Conservation (phyloP, 805 yeast genomes). For the Wickerhamomyces strasburgensis region DNA sequence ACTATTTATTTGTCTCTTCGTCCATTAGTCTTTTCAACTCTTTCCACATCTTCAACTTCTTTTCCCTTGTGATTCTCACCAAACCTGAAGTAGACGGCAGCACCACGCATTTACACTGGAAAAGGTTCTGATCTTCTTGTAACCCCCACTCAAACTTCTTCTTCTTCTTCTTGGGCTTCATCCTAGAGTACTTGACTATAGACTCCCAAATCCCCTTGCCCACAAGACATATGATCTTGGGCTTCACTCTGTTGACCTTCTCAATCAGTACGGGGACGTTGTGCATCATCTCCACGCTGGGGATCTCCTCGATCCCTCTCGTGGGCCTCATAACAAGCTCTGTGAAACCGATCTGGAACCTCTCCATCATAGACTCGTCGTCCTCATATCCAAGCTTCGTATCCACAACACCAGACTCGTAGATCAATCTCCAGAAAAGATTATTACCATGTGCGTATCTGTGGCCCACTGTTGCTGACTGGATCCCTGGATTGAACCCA, state of each 20-base stretch:
- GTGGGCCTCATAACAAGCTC: slow-evolving; percentile 68
- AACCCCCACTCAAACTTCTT: slow-evolving; percentile 51
- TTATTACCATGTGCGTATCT: slow-evolving; percentile 71
- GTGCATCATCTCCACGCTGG: slow-evolving; percentile 43
- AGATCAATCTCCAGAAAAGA: slow-evolving; percentile 61
- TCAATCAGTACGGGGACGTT: slow-evolving; percentile 49
- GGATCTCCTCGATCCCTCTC: slow-evolving; percentile 48
- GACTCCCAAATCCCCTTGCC: slow-evolving; percentile 77
- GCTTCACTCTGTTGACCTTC: slow-evolving; percentile 35
- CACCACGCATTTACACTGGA: slow-evolving; percentile 40
- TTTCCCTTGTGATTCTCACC: slow-evolving; percentile 45
- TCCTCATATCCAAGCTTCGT: slow-evolving; percentile 25
- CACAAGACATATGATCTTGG: slow-evolving; percentile 48
- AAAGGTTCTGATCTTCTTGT: slow-evolving; percentile 18
- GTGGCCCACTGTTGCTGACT: slow-evolving; percentile 57
- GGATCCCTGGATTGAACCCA: slow-evolving; percentile 70
- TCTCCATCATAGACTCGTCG: slow-evolving; percentile 36
- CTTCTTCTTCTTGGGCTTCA: slow-evolving; percentile 25
- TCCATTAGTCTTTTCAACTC: slow-evolving; percentile 24
- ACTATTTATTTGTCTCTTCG: not conserved
- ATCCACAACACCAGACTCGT: slow-evolving; percentile 43
- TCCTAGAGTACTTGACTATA: slow-evolving; percentile 33
- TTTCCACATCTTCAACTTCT: slow-evolving; percentile 47
- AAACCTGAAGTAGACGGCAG: slow-evolving; percentile 73
- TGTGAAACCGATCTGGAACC: slow-evolving; percentile 59